Percentiles rank a stretch among this genome's conserved stretches.
These are phyloP conservation scores for Heliosperma pusillum DNA, from an alignment of 148 eudicot species.

Conservation along the genomic window DNA sequence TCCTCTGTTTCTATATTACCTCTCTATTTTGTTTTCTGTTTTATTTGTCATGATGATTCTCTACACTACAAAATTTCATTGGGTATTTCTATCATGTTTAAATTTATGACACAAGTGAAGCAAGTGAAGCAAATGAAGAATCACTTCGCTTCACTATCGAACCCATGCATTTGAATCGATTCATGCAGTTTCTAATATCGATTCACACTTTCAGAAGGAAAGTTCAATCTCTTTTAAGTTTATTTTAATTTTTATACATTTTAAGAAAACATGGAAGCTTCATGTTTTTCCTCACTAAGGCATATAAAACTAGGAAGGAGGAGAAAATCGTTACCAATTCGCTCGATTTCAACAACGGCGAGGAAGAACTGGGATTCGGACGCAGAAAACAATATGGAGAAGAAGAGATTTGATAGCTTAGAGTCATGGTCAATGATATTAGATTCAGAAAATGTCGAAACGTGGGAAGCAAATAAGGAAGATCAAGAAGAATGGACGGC, in stretches of 20 bases:
- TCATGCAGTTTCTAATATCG: conserved; percentile 72
- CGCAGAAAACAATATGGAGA: conserved; percentile 59
- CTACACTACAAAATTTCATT: conserved; percentile 1
- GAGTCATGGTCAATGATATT: conserved; percentile 99
- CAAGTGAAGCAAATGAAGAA: conserved; percentile 13
- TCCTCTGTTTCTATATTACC: background rate
- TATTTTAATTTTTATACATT: background rate
- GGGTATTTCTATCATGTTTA: conserved; percentile 13
- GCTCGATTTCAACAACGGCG: conserved; percentile 40
- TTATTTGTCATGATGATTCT: background rate
- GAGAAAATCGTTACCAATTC: conserved; percentile 34
- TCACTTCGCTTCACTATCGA: conserved; percentile 4
- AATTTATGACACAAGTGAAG: conserved; percentile 7
- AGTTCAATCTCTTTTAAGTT: background rate
- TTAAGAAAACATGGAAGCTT: conserved; percentile 47
- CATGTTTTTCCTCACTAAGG: conserved; percentile 61
- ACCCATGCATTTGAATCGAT: conserved; percentile 70
- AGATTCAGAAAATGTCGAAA: conserved; percentile 85
- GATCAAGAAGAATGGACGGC: conserved; percentile 96
- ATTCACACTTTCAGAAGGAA: conserved; percentile 66
- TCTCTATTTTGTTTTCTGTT: background rate
- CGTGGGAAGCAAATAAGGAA: conserved; percentile 70
- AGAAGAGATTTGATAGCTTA: conserved; percentile 81
- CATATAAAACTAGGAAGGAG: conserved; percentile 43
- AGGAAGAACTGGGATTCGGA: conserved; percentile 45